Evolutionary conservation across 345 rosid species (phyloP).

Genomic region (Rubroshorea leprosula): DNA sequence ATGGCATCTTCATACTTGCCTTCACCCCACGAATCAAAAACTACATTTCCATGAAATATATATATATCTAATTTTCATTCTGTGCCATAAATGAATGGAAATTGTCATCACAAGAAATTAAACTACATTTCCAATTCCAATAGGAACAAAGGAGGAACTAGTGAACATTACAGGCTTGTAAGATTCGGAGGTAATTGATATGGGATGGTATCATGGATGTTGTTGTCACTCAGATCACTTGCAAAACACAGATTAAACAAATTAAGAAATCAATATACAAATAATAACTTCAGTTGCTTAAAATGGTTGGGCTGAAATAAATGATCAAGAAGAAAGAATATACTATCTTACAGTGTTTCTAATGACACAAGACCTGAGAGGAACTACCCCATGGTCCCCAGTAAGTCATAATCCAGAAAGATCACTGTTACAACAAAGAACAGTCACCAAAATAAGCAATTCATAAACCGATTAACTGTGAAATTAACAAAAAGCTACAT

Average conservation of each 20-base stretch:
- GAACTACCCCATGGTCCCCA: conserved; percentile 92
- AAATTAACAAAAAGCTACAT: conserved; percentile 6
- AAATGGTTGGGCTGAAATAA: not conserved
- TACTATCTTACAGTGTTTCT: conserved; percentile 55
- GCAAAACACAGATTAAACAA: conserved; percentile 11
- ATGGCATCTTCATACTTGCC: no score
- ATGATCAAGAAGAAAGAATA: not conserved
- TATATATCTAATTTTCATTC: no score
- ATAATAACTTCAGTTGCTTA: not conserved
- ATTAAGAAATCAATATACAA: conserved; percentile 14
- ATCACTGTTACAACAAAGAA: conserved; percentile 45
- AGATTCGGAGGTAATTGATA: conserved; percentile 95
- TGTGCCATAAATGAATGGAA: conserved; percentile 10
- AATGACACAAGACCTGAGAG: conserved; percentile 63
- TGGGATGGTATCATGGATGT: conserved; percentile 74
- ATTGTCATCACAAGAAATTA: conserved; percentile 6
- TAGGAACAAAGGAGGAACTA: conserved; percentile 4
- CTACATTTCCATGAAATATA: no score
- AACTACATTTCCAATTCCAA: not conserved
- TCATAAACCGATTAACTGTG: not conserved
- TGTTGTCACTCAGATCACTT: conserved; percentile 90
- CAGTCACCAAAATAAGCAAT: conserved; percentile 13
- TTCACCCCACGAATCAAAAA: no score
- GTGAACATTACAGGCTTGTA: conserved; percentile 76
- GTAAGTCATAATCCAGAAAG: conserved; percentile 70